Evolutionary conservation across 495 filamentous ascomycete genomes (phyloP), one percentile per base, ranked within the genome.

Genomic region (Talaromyces proteolyticus): DNA sequence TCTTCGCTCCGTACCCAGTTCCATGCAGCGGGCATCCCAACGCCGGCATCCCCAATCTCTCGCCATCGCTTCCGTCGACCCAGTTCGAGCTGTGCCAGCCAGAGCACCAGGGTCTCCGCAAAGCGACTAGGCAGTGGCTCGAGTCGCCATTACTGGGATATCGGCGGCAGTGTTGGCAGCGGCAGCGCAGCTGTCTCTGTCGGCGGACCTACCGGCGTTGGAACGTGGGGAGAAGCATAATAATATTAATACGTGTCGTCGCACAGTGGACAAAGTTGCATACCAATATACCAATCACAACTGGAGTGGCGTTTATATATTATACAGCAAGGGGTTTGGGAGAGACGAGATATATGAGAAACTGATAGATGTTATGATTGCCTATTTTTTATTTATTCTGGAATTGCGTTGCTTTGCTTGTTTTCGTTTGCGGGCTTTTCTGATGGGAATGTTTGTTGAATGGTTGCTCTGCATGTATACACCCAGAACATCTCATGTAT

Each of bases 121-220:
- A 76, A 61, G 63, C 75, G 68, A 64, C 65, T 46, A 52, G 53
- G 34, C 40, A 82, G 77, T 52, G 66, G 78, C 10, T 88, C 84
- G 19, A 86, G 79, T 34, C 70, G 86, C 50, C 82, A 87, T 72
- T 96, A 89, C 63, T 95, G 91, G 91, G 90, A 94, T 63, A 79
- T 92, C 44, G 87, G 88, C 19, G 86, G 80, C 0, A 88, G 84
- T 54, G 79, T 88, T 12, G 87, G 87, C 6, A 89, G 82, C 50
- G 85, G 79, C 3, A 87, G 83, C 56, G 75, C 80, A 25, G 77
- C 86, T 64, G 79, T 78, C 3, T 75, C 79, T 36, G 70, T 71
- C 24, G 71, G 68, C 17, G 44, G 53, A 23, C 52, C 51, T 44
- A 77, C 79, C 39, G 84, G 82, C 6, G 76, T 89, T 65, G 85